Evolutionary conservation across 495 filamentous ascomycete genomes (phyloP).

Genomic region (Acidomyces sp.): DNA sequence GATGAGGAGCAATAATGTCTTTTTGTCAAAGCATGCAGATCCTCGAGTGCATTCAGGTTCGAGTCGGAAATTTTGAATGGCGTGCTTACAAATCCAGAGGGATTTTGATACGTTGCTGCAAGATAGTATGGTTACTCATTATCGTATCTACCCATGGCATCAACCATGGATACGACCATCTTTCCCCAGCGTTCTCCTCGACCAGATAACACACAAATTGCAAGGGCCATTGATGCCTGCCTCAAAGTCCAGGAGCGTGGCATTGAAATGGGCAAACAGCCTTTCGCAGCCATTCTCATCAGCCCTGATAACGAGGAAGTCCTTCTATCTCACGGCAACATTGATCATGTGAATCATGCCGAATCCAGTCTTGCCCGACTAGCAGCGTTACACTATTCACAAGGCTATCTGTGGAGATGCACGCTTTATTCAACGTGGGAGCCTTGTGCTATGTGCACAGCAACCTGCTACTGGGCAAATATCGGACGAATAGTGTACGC

Average conservation of each 20-base stretch:
- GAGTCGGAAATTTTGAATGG: too few relatives aligned
- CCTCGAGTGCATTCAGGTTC: too few relatives aligned
- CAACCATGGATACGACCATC: slow-evolving; percentile 5
- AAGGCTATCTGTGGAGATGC: slow-evolving; percentile 36
- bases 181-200: slow-evolving; percentile 15
- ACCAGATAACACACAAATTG: slow-evolving; percentile 30
- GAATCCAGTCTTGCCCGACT: slow-evolving; percentile 39
- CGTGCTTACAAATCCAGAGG: too few relatives aligned
- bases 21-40: too few relatives aligned
- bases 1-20: too few relatives aligned
- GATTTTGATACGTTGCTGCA: too few relatives aligned
- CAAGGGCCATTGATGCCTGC: slow-evolving; percentile 28
- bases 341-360: slow-evolving; percentile 44
- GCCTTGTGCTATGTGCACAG: slow-evolving; percentile 43
- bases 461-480: slow-evolving; percentile 40
- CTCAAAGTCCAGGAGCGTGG: slow-evolving; percentile 32
- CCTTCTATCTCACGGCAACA: slow-evolving; percentile 35
- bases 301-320: slow-evolving; percentile 39
- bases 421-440: slow-evolving; percentile 44
- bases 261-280: slow-evolving; percentile 34
- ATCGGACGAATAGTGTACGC: slow-evolving; percentile 43
- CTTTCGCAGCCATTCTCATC: slow-evolving; percentile 38
- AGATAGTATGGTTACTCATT: too few relatives aligned
- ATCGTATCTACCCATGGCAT: too few relatives aligned
- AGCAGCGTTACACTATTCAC: slow-evolving; percentile 38